A percentile compares a stretch with the other conserved stretches of the same genome.
Conservation (phyloP, 148 eudicot species). For the Dysphania ambrosioides region DNA sequence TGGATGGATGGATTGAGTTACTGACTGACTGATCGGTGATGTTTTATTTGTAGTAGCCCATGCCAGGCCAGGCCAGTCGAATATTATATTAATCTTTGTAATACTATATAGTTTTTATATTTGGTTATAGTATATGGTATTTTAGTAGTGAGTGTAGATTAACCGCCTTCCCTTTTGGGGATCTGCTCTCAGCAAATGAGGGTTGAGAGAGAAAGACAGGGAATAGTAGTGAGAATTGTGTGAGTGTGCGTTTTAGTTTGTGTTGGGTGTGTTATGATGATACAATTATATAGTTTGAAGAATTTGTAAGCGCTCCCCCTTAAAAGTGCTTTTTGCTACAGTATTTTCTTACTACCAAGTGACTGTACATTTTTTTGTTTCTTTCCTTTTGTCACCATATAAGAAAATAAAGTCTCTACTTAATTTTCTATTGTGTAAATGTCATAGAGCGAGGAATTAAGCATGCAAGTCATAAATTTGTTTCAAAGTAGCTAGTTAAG, state of each 20-base stretch:
- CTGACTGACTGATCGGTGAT: slow-evolving; percentile 38
- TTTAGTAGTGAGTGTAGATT: background rate
- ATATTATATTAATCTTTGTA: background rate
- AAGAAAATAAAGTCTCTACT: too few relatives aligned
- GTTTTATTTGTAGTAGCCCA: slow-evolving; percentile 20
- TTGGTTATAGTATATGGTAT: background rate
- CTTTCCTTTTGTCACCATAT: background rate
- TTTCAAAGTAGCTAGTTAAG: too few relatives aligned
- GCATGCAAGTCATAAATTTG: too few relatives aligned
- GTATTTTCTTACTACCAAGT: background rate
- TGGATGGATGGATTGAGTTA: slow-evolving; percentile 47
- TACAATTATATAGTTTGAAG: slow-evolving; percentile 27
- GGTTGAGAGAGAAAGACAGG: slow-evolving; percentile 26
- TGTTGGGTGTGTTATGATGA: slow-evolving; percentile 26
- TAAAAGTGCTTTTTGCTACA: slow-evolving; percentile 5
- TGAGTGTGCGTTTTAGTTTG: slow-evolving; percentile 6
- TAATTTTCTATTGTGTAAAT: too few relatives aligned
- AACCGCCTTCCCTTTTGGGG: slow-evolving; percentile 24
- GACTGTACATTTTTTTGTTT: background rate
- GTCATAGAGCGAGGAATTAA: too few relatives aligned
- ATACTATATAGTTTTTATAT: background rate
- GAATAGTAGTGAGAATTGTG: background rate
- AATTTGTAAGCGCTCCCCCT: slow-evolving; percentile 7
- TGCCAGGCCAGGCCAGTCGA: background rate
- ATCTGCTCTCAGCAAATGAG: slow-evolving; percentile 42